phyloP scores from a whole-genome alignment of 2,329 filamentous ascomycete genomes.

The Fusarium sp. region DNA sequence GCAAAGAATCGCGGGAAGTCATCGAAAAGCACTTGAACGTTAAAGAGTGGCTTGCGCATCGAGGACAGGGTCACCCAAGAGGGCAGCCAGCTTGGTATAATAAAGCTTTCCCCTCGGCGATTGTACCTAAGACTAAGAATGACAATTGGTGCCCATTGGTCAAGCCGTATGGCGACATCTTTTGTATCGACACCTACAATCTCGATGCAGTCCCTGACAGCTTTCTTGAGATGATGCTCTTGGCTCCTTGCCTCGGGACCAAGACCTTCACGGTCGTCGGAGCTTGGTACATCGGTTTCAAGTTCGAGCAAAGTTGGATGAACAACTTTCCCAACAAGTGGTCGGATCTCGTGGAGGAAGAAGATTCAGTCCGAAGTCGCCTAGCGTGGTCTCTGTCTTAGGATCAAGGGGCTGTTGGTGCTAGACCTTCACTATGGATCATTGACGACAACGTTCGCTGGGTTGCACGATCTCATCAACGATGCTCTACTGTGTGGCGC shows the following conservation, averaged over 20 bases:
- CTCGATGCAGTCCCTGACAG: not conserved
- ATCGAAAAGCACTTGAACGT: not conserved
- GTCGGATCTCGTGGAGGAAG: rapidly evolving
- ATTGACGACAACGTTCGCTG: not conserved
- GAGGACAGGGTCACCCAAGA: not conserved
- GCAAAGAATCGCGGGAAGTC: not conserved
- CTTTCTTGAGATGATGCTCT: not conserved
- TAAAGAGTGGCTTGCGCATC: not conserved
- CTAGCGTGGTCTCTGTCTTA: not conserved
- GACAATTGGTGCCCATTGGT: not conserved
- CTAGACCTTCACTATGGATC: not conserved
- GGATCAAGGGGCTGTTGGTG: too few species aligned
- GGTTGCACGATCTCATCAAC: rapidly evolving
- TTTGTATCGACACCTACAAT: not conserved
- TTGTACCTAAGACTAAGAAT: not conserved
- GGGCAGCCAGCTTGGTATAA: not conserved
- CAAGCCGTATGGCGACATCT: not conserved
- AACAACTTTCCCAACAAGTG: rapidly evolving
- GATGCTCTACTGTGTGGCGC: rapidly evolving
- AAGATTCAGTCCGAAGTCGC: not conserved
- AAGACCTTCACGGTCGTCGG: not conserved
- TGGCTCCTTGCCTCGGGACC: not conserved
- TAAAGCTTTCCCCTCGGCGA: not conserved
- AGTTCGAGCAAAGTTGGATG: not conserved
- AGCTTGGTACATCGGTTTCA: not conserved